phyloP scores from a whole-genome alignment of 768 basidiomycete species.

The Serendipita sp. region DNA sequence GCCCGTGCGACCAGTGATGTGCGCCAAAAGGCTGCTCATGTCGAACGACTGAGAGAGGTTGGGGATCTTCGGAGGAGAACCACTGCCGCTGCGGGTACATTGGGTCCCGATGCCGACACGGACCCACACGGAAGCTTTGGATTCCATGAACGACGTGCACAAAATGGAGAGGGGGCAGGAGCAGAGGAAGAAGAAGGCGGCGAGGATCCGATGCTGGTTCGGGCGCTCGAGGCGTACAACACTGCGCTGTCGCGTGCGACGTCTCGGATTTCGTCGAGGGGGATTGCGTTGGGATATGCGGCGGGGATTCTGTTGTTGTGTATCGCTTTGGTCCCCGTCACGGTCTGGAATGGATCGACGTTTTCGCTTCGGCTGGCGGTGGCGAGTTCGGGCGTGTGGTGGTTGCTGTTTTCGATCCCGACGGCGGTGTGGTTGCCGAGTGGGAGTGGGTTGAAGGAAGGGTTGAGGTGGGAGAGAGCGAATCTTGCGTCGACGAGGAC shows the following conservation, averaged over 20 bases:
- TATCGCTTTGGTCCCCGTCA: constrained; percentile 67
- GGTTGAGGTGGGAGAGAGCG: constrained; percentile 7
- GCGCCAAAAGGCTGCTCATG: constrained; percentile 6
- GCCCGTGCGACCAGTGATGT: constrained; percentile 41
- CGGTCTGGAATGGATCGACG: constrained; percentile 54
- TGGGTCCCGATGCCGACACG: neutral
- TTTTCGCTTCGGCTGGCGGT: constrained; percentile 70
- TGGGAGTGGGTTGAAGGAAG: constrained; percentile 9
- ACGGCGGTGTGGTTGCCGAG: constrained; percentile 61
- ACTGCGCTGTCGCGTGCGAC: constrained; percentile 52
- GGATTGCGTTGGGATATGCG: constrained; percentile 74
- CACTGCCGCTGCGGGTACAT: neutral
- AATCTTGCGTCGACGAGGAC: neutral
- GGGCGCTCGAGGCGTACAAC: constrained; percentile 33
- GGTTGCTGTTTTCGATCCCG: constrained; percentile 70
- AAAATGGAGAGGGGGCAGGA: neutral
- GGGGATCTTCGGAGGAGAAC: neutral
- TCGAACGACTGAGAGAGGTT: constrained; percentile 4
- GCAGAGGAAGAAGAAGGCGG: neutral
- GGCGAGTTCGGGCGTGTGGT: constrained; percentile 74
- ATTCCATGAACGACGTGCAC: neutral
- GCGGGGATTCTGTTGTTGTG: constrained; percentile 67
- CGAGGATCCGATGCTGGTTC: neutral
- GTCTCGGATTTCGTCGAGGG: constrained; percentile 68
- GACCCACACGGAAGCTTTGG: neutral